Evolutionary conservation across 2,329 filamentous ascomycete species (phyloP).

Genomic region (Sclerotinia subarctica): DNA sequence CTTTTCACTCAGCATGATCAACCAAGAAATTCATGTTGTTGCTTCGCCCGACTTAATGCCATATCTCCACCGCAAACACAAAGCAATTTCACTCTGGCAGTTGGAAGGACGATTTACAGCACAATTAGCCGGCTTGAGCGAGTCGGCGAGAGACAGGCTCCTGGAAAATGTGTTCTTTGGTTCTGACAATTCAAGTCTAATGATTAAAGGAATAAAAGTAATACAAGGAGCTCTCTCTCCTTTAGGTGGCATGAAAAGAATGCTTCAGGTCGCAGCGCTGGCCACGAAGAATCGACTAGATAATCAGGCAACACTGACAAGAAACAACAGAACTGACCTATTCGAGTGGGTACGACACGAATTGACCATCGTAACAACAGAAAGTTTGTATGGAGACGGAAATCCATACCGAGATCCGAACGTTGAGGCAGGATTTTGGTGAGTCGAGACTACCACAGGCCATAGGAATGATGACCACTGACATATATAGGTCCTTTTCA

Average conservation of each 20-base stretch:
- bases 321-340: not conserved
- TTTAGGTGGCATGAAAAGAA: not conserved
- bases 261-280: constrained; percentile 7
- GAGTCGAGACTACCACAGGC: not conserved
- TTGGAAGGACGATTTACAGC: constrained; percentile 11
- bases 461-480: not conserved
- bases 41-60: not conserved
- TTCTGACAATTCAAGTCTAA: not conserved
- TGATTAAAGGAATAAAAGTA: constrained; percentile 8
- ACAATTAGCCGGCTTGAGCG: not conserved
- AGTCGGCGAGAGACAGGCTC: not conserved
- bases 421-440: constrained; percentile 18
- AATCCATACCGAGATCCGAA: constrained; percentile 16
- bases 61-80: constrained; percentile 10
- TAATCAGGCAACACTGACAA: not conserved
- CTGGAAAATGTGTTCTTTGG: not conserved
- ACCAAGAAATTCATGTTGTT: not conserved
- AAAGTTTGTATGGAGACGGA: constrained; percentile 13
- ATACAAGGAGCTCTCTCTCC: constrained; percentile 8
- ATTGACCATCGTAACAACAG: constrained; percentile 8
- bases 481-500: constrained; percentile 10
- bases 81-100: constrained; percentile 10
- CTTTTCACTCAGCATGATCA: constrained; percentile 1
- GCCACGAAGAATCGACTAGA: not conserved
- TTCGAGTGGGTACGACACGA: constrained; percentile 14